These are phyloP conservation scores for Ophiostoma sp. DNA, from an alignment of 2,329 filamentous ascomycete genomes.

Conservation along the genomic window DNA sequence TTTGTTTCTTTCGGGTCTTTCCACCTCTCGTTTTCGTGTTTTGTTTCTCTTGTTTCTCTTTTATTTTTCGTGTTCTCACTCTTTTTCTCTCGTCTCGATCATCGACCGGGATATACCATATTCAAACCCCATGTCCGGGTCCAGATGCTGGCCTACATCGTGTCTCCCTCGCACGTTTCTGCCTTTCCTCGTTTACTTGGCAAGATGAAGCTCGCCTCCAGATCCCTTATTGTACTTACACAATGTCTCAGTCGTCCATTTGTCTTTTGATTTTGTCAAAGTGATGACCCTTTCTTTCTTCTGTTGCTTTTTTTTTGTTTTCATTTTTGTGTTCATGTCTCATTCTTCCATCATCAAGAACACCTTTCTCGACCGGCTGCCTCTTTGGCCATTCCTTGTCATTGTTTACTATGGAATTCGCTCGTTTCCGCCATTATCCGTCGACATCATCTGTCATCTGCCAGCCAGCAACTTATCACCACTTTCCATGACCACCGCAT, in stretches of 20 bases:
- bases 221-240: slow-evolving; percentile 1
- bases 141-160: not conserved
- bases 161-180: slow-evolving; percentile 10
- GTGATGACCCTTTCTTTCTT: not conserved
- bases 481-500: not conserved
- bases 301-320: not conserved
- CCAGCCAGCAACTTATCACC: not conserved
- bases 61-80: not conserved
- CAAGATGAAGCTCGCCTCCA: not conserved
- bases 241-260: not conserved
- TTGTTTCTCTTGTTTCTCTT: not conserved
- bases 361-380: not conserved
- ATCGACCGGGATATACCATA: not conserved
- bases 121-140: not conserved
- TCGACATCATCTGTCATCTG: not conserved
- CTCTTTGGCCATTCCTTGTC: not conserved
- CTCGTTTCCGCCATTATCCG: not conserved
- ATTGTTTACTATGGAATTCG: not conserved
- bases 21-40: not conserved
- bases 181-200: slow-evolving; percentile 6
- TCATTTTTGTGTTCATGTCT: not conserved
- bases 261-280: not conserved
- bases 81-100: not conserved
- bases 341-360: not conserved
- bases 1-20: not conserved